These are phyloP conservation scores for Aspergillus bombycis DNA, from an alignment of 2,329 filamentous ascomycete species.

Conservation along the genomic window DNA sequence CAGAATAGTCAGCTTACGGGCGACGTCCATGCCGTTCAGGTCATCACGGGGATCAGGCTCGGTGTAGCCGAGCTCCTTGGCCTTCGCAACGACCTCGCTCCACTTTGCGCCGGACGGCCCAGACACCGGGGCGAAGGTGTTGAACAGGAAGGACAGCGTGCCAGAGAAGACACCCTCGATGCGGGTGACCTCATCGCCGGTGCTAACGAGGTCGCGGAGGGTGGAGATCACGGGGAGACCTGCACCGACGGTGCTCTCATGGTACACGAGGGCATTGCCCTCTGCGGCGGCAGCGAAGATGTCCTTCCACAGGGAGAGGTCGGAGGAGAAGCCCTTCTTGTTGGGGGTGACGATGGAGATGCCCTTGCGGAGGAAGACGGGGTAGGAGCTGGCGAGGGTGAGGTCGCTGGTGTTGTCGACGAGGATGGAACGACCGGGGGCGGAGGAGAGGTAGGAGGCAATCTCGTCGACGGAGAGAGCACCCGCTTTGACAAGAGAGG, in stretches of 20 bases:
- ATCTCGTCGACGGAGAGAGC: slow-evolving; percentile 68
- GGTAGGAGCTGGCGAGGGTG: slow-evolving; percentile 81
- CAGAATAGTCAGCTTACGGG: slow-evolving; percentile 93
- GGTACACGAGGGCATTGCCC: slow-evolving; percentile 77
- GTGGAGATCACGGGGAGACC: slow-evolving; percentile 93
- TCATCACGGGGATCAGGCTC: slow-evolving; percentile 87
- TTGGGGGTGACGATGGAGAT: slow-evolving; percentile 95
- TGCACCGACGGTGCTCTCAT: slow-evolving; percentile 92
- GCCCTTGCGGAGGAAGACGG: slow-evolving; percentile 75
- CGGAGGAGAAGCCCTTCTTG: slow-evolving; percentile 94
- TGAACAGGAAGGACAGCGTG: slow-evolving; percentile 98
- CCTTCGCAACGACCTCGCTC: slow-evolving; percentile 88
- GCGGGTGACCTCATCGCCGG: slow-evolving; percentile 85
- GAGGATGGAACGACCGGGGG: slow-evolving; percentile 77
- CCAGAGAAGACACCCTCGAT: slow-evolving; percentile 98
- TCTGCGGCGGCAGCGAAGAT: slow-evolving; percentile 75
- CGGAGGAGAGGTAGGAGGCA: slow-evolving; percentile 74
- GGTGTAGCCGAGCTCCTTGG: slow-evolving; percentile 90
- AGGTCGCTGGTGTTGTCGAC: slow-evolving; percentile 96
- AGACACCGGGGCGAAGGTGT: slow-evolving; percentile 84
- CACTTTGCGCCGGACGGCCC: slow-evolving; percentile 70
- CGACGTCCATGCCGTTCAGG: slow-evolving; percentile 85
- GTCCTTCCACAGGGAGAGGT: slow-evolving; percentile 78
- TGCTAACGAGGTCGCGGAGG: slow-evolving; percentile 89
- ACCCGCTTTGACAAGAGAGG: slow-evolving; percentile 56